Base-by-base conservation (phyloP, 2,329 filamentous ascomycete genomes). In the Colletotrichum nymphaeae region DNA sequence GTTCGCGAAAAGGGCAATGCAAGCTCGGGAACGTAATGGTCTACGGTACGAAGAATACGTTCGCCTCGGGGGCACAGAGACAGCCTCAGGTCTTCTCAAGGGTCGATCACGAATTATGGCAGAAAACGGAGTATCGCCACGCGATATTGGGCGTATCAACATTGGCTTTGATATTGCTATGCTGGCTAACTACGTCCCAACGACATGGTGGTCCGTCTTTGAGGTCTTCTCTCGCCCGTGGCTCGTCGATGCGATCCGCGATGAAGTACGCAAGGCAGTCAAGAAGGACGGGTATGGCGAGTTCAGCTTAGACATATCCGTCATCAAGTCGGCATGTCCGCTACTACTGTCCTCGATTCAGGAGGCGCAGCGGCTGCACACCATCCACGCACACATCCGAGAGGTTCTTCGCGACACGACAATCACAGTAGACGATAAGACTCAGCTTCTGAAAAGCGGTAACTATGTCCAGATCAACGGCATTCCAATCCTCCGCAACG, bases 131-230 rank as follows among this genome's bases (percentile, higher is more conserved):
- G 63, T 64, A n/a, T 37, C 63, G 2, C 14, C 46, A 7, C 53
- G 55, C 5, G 68, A 70, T 7, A 52, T 70, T 22, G 62, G 3
- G 2, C 68, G 68, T 26, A 16, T 53, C 24, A 35, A 67, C 14
- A 5, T 67, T 32, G 63, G 68, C 3, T 68, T 76, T 63, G 52
- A 63, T 9, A 67, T 86, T 7, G 86, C 78, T 0, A 73, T 84
- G 26, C 77, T 85, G 1, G 79, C 81, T 55, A 88, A 88, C 75
- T 84, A 85, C 0, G 78, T 81, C 4, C 83, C 84, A 0, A 81
- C 84, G 0, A 76, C 78, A 0, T 88, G 87, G 78, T 88, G 87
- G 86, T 69, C 83, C 1, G 46, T 88, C 0, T 83, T 80, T 72
- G 81, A 86, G 52, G 76, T 88, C 8, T 86, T 81, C 76, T 83